These are phyloP conservation scores for Phragmites australis DNA, from an alignment of 176 grass and related monocot genomes.

Conservation along the genomic window DNA sequence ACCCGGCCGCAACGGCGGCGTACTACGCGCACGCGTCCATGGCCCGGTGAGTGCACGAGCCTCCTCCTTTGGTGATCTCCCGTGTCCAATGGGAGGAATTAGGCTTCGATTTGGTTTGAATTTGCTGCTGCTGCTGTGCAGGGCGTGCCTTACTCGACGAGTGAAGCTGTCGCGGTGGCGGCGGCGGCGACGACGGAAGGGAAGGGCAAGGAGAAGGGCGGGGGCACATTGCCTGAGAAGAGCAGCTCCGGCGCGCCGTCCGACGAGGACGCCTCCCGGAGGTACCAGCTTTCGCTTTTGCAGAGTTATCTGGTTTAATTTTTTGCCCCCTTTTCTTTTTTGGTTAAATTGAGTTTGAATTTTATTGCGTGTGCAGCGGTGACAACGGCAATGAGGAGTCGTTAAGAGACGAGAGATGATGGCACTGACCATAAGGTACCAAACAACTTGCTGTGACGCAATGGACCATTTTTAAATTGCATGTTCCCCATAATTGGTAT, in stretches of 20 bases:
- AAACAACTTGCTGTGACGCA: constrained; percentile 29
- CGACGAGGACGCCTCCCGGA: constrained; percentile 61
- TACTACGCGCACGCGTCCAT: constrained; percentile 88
- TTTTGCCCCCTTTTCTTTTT: not conserved
- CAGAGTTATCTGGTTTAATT: not conserved
- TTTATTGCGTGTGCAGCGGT: constrained; percentile 44
- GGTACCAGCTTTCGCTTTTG: constrained; percentile 35
- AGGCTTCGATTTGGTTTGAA: constrained; percentile 34
- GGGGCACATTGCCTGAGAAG: constrained; percentile 53
- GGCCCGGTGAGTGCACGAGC: constrained; percentile 49
- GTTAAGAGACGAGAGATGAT: constrained; percentile 68
- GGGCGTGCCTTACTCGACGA: constrained; percentile 57
- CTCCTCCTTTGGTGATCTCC: not conserved
- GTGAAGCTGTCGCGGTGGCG: constrained; percentile 50
- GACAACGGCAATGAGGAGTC: constrained; percentile 76
- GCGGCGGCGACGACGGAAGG: constrained; percentile 32
- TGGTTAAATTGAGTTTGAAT: constrained; percentile 32
- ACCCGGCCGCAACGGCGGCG: constrained; percentile 61
- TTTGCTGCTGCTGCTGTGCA: constrained; percentile 30
- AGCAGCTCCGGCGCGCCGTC: constrained; percentile 49
- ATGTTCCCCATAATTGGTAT: constrained; percentile 29
- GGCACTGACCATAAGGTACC: constrained; percentile 70
- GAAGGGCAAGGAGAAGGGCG: constrained; percentile 66
- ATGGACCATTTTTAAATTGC: constrained; percentile 37
- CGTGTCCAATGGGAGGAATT: constrained; percentile 5